Evolutionary conservation across 441 rosid genomes (phyloP).

Genomic region (Metrosideros polymorpha): DNA sequence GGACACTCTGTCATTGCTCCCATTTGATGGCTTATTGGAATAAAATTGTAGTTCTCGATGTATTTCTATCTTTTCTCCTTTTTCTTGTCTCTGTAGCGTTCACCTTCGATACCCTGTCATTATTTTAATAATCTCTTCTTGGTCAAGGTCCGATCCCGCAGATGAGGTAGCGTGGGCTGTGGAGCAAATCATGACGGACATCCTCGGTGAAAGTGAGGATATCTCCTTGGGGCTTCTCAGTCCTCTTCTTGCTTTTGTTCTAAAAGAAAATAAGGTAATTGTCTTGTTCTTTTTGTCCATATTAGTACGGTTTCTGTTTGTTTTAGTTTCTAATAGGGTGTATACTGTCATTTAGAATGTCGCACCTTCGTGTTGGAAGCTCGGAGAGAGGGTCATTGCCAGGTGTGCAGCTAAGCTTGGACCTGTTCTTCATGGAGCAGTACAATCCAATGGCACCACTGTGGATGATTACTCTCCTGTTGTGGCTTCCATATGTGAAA

Average conservation of each 20-base stretch:
- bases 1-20: too few relatives aligned
- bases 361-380: constrained; percentile 45
- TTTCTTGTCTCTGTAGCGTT: too few relatives aligned
- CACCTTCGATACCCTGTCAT: too few relatives aligned
- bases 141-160: constrained; percentile 46
- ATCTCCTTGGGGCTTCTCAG: constrained; percentile 41
- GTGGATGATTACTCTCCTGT: constrained; percentile 51
- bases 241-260: constrained; percentile 48
- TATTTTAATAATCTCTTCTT: constrained; percentile 2
- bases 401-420: constrained; percentile 54
- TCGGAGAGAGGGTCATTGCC: constrained; percentile 52
- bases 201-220: constrained; percentile 58
- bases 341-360: constrained; percentile 20
- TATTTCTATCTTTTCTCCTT: too few relatives aligned
- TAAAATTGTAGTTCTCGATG: too few relatives aligned
- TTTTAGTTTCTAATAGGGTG: background rate
- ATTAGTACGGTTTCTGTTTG: background rate
- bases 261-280: constrained; percentile 51
- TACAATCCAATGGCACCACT: constrained; percentile 27
- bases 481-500: constrained; percentile 36
- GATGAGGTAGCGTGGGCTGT: constrained; percentile 37
- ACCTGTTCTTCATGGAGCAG: constrained; percentile 41
- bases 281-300: background rate
- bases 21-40: too few relatives aligned
- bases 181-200: constrained; percentile 60